Percentiles rank a stretch among this genome's conserved stretches.
Evolutionary conservation across 192 early-diverging fungal species (phyloP).

Genomic region (Blastocladiella britannica): DNA sequence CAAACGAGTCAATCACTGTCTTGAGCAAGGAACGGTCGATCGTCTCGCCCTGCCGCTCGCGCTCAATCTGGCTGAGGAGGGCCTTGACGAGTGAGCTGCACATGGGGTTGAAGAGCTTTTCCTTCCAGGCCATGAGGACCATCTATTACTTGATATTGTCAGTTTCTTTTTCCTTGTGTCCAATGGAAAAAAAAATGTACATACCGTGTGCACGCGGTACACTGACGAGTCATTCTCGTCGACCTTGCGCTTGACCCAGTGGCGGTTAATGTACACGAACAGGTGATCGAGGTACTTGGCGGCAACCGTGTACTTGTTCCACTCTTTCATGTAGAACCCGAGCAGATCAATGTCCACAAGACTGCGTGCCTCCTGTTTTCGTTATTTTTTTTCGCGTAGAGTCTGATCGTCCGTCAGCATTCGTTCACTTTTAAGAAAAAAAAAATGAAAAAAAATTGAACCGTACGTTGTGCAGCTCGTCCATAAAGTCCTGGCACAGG

Average conservation of each 20-base stretch:
- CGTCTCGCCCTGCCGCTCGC: neutral
- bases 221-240: slow-evolving; percentile 75
- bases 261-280: slow-evolving; percentile 84
- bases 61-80: neutral
- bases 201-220: slow-evolving; percentile 82
- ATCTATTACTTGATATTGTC: slow-evolving; percentile 36
- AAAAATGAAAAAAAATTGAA: neutral
- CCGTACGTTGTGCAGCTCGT: slow-evolving; percentile 8
- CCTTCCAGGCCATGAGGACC: slow-evolving; percentile 50
- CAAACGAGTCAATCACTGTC: neutral
- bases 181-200: slow-evolving; percentile 9
- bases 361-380: slow-evolving; percentile 30
- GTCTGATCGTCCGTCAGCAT: neutral
- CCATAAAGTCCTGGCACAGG: slow-evolving; percentile 29
- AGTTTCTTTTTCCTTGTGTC: neutral
- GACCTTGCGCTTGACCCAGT: slow-evolving; percentile 92
- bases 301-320: slow-evolving; percentile 74
- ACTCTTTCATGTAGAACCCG: slow-evolving; percentile 69
- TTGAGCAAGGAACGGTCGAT: neutral
- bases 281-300: slow-evolving; percentile 69
- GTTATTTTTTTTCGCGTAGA: no score
- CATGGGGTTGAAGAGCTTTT: neutral
- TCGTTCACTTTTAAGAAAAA: neutral
- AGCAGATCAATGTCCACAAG: slow-evolving; percentile 62
- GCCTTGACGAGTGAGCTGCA: neutral